A percentile compares a stretch with the other conserved stretches of the same genome.
Conservation (phyloP, 176 grass and related monocot genomes). For the Pontederia paniculata region DNA sequence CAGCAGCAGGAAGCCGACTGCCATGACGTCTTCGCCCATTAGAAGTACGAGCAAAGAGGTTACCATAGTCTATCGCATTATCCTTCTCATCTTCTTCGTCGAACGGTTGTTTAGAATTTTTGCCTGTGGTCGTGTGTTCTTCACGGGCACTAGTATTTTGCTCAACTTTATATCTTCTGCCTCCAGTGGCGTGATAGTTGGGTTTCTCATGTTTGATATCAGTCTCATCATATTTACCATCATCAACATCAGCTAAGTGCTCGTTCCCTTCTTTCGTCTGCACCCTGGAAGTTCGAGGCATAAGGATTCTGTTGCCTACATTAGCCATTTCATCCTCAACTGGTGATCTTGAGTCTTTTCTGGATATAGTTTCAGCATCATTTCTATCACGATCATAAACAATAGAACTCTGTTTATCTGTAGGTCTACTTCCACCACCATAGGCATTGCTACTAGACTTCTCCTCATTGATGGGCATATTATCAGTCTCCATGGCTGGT, state of each 20-base stretch:
- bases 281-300: constrained; percentile 7
- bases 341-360: background rate
- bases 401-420: constrained; percentile 27
- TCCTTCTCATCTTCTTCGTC: background rate
- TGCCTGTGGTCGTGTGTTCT: background rate
- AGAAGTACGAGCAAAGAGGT: constrained; percentile 3
- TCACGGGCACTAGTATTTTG: too few species aligned
- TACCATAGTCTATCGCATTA: background rate
- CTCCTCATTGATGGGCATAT: constrained; percentile 16
- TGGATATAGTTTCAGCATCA: background rate
- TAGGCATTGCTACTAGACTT: constrained; percentile 17
- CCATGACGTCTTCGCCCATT: constrained; percentile 23
- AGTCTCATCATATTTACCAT: background rate
- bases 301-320: constrained; percentile 16
- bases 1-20: constrained; percentile 27
- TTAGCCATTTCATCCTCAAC: constrained; percentile 14
- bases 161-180: too few species aligned
- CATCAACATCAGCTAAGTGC: background rate
- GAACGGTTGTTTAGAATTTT: background rate
- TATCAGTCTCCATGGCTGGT: constrained; percentile 16
- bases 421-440: constrained; percentile 29
- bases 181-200: too few species aligned
- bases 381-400: constrained; percentile 11
- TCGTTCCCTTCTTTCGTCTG: background rate
- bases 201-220: too few species aligned